Percentiles rank a stretch among this genome's conserved stretches.
Evolutionary conservation across 1,284 basidiomycete species (phyloP).

Genomic region (Leccinum solheimii): DNA sequence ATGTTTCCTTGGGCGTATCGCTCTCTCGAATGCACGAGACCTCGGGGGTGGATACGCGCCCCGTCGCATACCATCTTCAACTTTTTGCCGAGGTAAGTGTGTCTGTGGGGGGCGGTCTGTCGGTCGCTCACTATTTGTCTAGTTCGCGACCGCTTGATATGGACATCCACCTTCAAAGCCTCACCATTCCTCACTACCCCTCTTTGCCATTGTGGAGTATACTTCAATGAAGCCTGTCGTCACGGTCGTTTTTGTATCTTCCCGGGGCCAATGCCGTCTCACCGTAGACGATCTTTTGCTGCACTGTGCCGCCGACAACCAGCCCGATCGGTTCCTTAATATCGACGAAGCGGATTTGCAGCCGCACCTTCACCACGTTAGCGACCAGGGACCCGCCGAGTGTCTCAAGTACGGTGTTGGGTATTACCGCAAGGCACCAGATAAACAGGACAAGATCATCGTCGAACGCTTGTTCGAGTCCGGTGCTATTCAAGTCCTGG

Average conservation of each 20-base stretch:
- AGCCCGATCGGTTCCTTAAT: slow-evolving; percentile 87
- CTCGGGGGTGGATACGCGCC: slow-evolving; percentile 50
- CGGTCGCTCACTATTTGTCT: slow-evolving; percentile 13
- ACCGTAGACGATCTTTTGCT: slow-evolving; percentile 91
- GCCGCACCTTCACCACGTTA: slow-evolving; percentile 86
- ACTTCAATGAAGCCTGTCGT: slow-evolving; percentile 83
- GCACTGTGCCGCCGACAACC: slow-evolving; percentile 88
- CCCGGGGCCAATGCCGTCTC: slow-evolving; percentile 89
- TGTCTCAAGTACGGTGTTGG: slow-evolving; percentile 90
- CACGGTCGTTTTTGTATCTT: slow-evolving; percentile 94
- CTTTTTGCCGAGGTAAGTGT: slow-evolving; percentile 80
- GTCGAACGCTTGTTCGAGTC: slow-evolving; percentile 93
- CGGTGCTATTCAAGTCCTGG: slow-evolving; percentile 77
- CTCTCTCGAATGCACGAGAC: slow-evolving; percentile 77
- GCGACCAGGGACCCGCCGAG: slow-evolving; percentile 61
- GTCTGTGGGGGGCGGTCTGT: slow-evolving; percentile 40
- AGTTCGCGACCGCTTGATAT: slow-evolving; percentile 89
- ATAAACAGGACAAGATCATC: slow-evolving; percentile 89
- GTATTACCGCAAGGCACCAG: slow-evolving; percentile 94
- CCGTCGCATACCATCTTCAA: slow-evolving; percentile 95
- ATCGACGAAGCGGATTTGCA: slow-evolving; percentile 83
- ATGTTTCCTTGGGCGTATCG: slow-evolving; percentile 69
- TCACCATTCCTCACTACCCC: slow-evolving; percentile 95
- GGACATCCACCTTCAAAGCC: slow-evolving; percentile 97
- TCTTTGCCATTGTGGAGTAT: slow-evolving; percentile 90